Percentiles rank a stretch among this genome's conserved stretches.
These are phyloP conservation scores for Colletotrichum sp. DNA, from an alignment of 2,329 filamentous ascomycete genomes.

Conservation along the genomic window DNA sequence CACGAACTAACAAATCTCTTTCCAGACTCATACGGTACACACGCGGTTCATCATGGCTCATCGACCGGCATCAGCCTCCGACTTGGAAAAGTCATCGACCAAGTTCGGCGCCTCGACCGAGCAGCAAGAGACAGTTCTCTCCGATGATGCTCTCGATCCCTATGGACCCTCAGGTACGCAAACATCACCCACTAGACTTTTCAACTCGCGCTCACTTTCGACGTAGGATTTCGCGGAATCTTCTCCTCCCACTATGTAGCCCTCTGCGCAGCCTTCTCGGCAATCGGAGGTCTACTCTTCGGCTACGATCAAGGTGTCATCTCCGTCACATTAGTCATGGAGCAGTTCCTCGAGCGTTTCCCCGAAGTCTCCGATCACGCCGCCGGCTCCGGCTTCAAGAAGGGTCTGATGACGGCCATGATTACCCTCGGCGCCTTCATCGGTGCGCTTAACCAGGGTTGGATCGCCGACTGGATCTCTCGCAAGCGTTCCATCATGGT, in stretches of 20 bases:
- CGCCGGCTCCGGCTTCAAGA: slow-evolving; percentile 39
- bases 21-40: background rate
- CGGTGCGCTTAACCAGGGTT: slow-evolving; percentile 59
- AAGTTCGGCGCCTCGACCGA: slow-evolving; percentile 22
- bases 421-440: slow-evolving; percentile 56
- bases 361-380: slow-evolving; percentile 34
- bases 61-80: slow-evolving; percentile 18
- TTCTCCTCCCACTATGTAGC: slow-evolving; percentile 35
- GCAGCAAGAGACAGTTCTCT: slow-evolving; percentile 24
- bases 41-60: background rate
- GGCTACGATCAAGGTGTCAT: slow-evolving; percentile 55
- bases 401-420: slow-evolving; percentile 39
- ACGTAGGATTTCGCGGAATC: slow-evolving; percentile 34
- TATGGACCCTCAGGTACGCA: slow-evolving; percentile 28
- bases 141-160: slow-evolving; percentile 23
- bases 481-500: slow-evolving; percentile 34
- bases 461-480: slow-evolving; percentile 37
- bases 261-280: slow-evolving; percentile 29
- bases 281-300: slow-evolving; percentile 34
- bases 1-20: background rate
- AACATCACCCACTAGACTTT: no score
- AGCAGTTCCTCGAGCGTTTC: slow-evolving; percentile 40
- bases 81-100: slow-evolving; percentile 20
- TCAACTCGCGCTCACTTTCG: background rate
- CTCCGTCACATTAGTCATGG: slow-evolving; percentile 33